Conservation (phyloP, 441 rosid genomes). For the Croton laevigatus region DNA sequence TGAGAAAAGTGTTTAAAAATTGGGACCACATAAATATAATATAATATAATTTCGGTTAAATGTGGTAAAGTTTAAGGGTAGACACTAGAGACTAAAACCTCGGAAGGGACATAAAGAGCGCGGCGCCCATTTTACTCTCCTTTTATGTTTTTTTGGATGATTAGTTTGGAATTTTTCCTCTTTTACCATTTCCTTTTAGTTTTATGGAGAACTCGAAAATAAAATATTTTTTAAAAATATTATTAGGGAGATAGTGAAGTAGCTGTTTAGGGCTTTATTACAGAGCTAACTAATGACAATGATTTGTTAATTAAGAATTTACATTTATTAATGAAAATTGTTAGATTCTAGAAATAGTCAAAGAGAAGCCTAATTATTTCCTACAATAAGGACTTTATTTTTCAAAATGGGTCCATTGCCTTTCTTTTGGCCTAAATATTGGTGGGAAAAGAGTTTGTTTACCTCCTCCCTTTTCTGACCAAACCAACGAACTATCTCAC, state of each 20-base stretch:
- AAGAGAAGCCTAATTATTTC: slow-evolving; percentile 33
- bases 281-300: no score
- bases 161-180: no score
- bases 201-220: neutral
- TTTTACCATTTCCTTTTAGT: slow-evolving; percentile 10
- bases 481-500: neutral
- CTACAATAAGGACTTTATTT: slow-evolving; percentile 35
- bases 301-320: neutral
- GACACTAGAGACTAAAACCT: no score
- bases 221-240: no score
- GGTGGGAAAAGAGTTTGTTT: slow-evolving; percentile 55
- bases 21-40: no score
- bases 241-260: no score
- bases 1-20: no score
- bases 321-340: neutral
- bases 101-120: slow-evolving; percentile 64
- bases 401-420: slow-evolving; percentile 37
- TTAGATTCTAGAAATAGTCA: slow-evolving; percentile 38
- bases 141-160: neutral
- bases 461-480: slow-evolving; percentile 55
- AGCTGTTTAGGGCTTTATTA: neutral
- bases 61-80: no score
- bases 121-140: slow-evolving; percentile 29
- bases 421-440: slow-evolving; percentile 33
- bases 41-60: no score